Evolutionary conservation across 2,329 filamentous ascomycete species (phyloP), one percentile per base, ranked within the genome.

Genomic region (Hypomyces rosellus): DNA sequence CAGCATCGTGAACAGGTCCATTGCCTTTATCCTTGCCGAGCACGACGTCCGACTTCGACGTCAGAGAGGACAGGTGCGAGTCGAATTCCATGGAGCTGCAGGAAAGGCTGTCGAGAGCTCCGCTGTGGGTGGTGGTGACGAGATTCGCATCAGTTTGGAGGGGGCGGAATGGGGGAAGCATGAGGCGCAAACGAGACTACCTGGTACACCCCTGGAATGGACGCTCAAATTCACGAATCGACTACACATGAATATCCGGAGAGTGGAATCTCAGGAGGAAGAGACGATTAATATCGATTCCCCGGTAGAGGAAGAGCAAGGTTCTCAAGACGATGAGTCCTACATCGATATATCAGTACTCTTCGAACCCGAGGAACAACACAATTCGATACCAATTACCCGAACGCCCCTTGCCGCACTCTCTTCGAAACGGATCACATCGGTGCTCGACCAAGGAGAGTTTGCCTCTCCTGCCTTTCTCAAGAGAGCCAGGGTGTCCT

Each of bases 1-100:
- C 68, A 96, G 88, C 56, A 86, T 86, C 18, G 82, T 89, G 22
- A 86, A 80, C 30, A 80, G 79, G 48, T 83, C 83, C 37, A 78
- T 90, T 57, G 85, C 89, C 22, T 84, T 96, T 46, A 78, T 95
- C 16, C 78, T 97, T 34, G 88, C 88, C 42, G 91, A 96, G 61
- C 83, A 84, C 42, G 89, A 96, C 65, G 87, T 91, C 61, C 85
- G 88, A 44, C 75, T 92, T 46, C 87, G 92, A 50, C 81, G 82
- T 55, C 75, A 78, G 38, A 85, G 81, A 57, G 92, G 92, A 12
- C 89, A 96, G 68, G 82, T 96, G 18, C 85, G 90, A 50, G 80
- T 90, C 45, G 80, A 85, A 39, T 89, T 96, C 58, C 74, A 77
- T 30, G 88, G 85, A 8, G 71, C 81, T 5, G 82, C 83, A 56